These are phyloP conservation scores for Boletus rubescentipes DNA, from an alignment of 768 basidiomycete genomes.

Conservation along the genomic window DNA sequence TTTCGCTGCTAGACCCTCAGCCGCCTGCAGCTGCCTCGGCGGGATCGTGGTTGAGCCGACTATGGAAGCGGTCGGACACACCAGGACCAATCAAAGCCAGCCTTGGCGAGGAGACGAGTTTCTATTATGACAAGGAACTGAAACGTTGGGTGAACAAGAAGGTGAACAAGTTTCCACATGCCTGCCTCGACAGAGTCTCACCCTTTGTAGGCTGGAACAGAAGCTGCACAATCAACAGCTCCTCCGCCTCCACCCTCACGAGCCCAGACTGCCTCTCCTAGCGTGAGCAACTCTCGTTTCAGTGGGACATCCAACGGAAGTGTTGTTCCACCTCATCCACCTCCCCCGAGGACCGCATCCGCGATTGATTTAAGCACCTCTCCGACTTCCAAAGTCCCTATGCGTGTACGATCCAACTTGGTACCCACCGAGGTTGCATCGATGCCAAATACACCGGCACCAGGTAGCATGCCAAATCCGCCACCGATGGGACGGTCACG, in stretches of 20 bases:
- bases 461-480: slow-evolving; percentile 18
- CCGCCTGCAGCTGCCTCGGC: slow-evolving; percentile 32
- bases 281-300: slow-evolving; percentile 39
- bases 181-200: neutral
- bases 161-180: slow-evolving; percentile 40
- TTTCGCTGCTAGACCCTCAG: neutral
- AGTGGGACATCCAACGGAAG: slow-evolving; percentile 30
- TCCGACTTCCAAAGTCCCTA: slow-evolving; percentile 48
- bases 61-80: slow-evolving; percentile 70
- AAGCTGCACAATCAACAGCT: slow-evolving; percentile 49
- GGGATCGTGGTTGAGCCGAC: slow-evolving; percentile 78
- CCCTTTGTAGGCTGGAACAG: slow-evolving; percentile 50
- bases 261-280: slow-evolving; percentile 84
- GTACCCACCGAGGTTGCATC: slow-evolving; percentile 47
- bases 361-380: slow-evolving; percentile 60
- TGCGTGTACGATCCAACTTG: slow-evolving; percentile 66
- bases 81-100: slow-evolving; percentile 85
- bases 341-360: slow-evolving; percentile 53
- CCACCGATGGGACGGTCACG: slow-evolving; percentile 51
- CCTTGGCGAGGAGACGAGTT: slow-evolving; percentile 85
- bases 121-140: slow-evolving; percentile 93
- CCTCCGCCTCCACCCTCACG: slow-evolving; percentile 80
- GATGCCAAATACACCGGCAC: slow-evolving; percentile 33
- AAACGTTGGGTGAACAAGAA: slow-evolving; percentile 97
- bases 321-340: slow-evolving; percentile 11